Conservation (phyloP, 2,329 filamentous ascomycete genomes). For the Colletotrichum musicola region DNA sequence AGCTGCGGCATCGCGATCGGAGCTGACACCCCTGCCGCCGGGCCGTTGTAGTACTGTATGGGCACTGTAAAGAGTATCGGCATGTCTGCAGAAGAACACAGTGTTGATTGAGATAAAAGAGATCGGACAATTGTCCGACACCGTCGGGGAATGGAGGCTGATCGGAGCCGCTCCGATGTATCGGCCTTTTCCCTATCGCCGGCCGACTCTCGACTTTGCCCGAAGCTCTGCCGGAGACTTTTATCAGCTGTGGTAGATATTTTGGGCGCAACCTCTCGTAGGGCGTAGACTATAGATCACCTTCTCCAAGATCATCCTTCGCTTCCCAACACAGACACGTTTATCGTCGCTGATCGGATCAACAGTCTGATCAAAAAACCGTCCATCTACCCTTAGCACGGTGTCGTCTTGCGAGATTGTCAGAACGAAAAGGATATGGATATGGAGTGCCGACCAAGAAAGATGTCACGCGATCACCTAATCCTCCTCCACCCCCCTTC, state of each 20-base stretch:
- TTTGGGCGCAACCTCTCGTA: too few species aligned
- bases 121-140: constrained; percentile 28
- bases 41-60: constrained; percentile 5
- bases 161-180: constrained; percentile 17
- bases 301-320: not conserved
- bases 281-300: too few species aligned
- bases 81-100: not conserved
- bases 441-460: too few species aligned
- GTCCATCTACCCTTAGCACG: not conserved
- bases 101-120: not conserved
- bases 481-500: not conserved
- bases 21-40: constrained; percentile 23
- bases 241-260: too few species aligned
- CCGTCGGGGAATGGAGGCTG: constrained; percentile 31
- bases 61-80: not conserved
- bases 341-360: not conserved
- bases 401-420: not conserved
- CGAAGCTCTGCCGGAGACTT: not conserved
- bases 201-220: not conserved
- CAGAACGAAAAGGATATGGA: too few species aligned
- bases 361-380: not conserved
- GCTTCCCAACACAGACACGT: not conserved
- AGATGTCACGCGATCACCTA: not conserved
- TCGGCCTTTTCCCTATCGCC: constrained; percentile 19
- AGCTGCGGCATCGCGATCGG: constrained; percentile 26